These are phyloP conservation scores for Phoma sp. DNA, from an alignment of 2,329 filamentous ascomycete genomes.

Conservation along the genomic window DNA sequence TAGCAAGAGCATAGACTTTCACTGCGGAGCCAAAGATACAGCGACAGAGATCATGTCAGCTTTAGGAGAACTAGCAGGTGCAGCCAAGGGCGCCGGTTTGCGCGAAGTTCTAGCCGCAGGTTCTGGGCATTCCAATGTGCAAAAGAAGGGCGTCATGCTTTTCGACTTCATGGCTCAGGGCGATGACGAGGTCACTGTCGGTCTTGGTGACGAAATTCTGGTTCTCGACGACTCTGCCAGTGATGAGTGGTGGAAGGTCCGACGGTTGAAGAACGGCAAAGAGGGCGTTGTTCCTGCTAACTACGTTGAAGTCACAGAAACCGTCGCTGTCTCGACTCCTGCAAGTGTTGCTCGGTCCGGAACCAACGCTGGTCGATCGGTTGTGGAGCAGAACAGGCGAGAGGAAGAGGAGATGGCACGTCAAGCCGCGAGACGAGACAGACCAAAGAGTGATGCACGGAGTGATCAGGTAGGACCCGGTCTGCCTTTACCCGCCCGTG, in stretches of 20 bases:
- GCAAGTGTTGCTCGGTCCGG: constrained; percentile 59
- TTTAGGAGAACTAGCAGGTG: constrained; percentile 87
- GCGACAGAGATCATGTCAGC: constrained; percentile 90
- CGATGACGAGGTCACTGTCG: constrained; percentile 94
- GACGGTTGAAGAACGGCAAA: constrained; percentile 86
- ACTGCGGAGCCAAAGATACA: constrained; percentile 96
- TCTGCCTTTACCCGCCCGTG: constrained; percentile 76
- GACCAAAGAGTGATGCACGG: constrained; percentile 57
- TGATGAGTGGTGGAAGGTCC: constrained; percentile 98
- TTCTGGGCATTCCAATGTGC: constrained; percentile 62
- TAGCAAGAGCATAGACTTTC: constrained; percentile 94
- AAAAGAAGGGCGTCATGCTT: constrained; percentile 84
- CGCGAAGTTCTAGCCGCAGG: constrained; percentile 85
- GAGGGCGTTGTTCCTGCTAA: constrained; percentile 96
- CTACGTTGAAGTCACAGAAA: constrained; percentile 87
- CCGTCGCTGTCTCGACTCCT: constrained; percentile 59
- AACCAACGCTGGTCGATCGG: constrained; percentile 66
- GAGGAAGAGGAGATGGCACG: constrained; percentile 86
- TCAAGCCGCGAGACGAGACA: constrained; percentile 73
- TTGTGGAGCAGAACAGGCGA: constrained; percentile 75
- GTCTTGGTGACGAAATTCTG: constrained; percentile 86
- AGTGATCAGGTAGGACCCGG: constrained; percentile 77
- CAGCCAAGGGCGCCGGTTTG: constrained; percentile 79
- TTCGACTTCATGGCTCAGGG: constrained; percentile 98
- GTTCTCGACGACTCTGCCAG: constrained; percentile 89